A percentile compares a stretch with the other conserved stretches of the same genome.
Conservation (phyloP, 1,284 basidiomycete genomes). For the Phellopilus nigrolimitatus region DNA sequence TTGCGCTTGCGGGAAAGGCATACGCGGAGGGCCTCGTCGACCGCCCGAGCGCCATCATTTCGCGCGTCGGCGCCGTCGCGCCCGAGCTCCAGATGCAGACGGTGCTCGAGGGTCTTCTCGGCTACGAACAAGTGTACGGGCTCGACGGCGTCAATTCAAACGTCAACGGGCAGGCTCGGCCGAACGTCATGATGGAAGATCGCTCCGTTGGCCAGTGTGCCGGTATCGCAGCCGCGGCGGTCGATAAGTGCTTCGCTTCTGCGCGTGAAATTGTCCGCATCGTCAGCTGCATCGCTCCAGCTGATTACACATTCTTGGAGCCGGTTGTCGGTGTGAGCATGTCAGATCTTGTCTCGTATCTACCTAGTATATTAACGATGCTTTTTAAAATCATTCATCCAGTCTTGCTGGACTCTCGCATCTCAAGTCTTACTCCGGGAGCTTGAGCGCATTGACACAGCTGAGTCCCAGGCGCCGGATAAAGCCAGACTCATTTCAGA, state of each 20-base stretch:
- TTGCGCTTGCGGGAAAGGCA: conserved; percentile 3
- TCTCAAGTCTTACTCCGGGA: conserved; percentile 10
- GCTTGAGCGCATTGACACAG: conserved; percentile 2
- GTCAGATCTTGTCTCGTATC: neutral
- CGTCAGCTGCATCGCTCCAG: neutral
- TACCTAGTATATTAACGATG: neutral
- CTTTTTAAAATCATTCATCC: neutral
- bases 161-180: no score
- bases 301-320: conserved; percentile 14
- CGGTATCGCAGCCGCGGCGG: conserved; percentile 2
- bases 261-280: conserved; percentile 9
- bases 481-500: conserved; percentile 1
- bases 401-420: conserved; percentile 17
- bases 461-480: neutral
- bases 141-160: neutral
- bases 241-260: conserved; percentile 13
- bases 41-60: neutral
- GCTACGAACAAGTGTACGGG: conserved; percentile 6
- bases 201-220: neutral
- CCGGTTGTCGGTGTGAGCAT: conserved; percentile 15
- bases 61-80: neutral
- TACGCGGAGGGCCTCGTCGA: neutral
- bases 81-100: neutral
- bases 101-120: conserved; percentile 6
- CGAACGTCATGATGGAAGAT: neutral